Conservation (phyloP, 2,329 filamentous ascomycete genomes). For the Scolecobasidium constrictum region DNA sequence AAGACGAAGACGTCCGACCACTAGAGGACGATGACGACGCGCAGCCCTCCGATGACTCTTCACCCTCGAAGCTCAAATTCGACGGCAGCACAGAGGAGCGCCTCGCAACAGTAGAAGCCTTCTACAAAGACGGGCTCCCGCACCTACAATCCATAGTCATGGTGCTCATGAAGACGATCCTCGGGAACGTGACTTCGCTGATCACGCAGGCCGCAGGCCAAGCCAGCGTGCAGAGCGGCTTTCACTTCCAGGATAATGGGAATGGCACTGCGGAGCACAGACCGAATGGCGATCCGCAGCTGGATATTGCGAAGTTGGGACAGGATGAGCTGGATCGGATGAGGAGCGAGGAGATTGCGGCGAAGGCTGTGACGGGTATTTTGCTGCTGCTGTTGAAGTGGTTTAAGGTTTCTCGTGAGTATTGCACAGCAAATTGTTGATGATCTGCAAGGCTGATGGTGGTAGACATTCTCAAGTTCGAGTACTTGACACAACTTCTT, state of each 20-base stretch:
- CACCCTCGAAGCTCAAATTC: slow-evolving; percentile 29
- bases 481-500: slow-evolving; percentile 86
- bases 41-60: slow-evolving; percentile 22
- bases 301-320: slow-evolving; percentile 4
- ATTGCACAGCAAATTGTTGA: not conserved
- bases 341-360: slow-evolving; percentile 73
- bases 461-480: slow-evolving; percentile 82
- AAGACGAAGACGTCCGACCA: slow-evolving; percentile 34
- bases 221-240: slow-evolving; percentile 20
- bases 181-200: slow-evolving; percentile 80
- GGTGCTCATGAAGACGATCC: slow-evolving; percentile 77
- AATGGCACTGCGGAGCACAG: slow-evolving; percentile 5
- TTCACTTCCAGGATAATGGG: slow-evolving; percentile 5
- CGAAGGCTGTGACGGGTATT: slow-evolving; percentile 85
- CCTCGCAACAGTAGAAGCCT: slow-evolving; percentile 63
- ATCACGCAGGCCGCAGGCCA: slow-evolving; percentile 46
- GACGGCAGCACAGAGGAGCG: slow-evolving; percentile 50
- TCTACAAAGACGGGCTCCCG: slow-evolving; percentile 71
- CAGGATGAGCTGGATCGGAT: slow-evolving; percentile 71
- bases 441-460: slow-evolving; percentile 3
- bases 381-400: slow-evolving; percentile 86
- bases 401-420: slow-evolving; percentile 87
- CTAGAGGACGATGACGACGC: slow-evolving; percentile 14
- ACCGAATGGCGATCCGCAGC: not conserved
- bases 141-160: slow-evolving; percentile 89